Base-by-base conservation (phyloP, 805 yeast species). In the Candida manassasensis region DNA sequence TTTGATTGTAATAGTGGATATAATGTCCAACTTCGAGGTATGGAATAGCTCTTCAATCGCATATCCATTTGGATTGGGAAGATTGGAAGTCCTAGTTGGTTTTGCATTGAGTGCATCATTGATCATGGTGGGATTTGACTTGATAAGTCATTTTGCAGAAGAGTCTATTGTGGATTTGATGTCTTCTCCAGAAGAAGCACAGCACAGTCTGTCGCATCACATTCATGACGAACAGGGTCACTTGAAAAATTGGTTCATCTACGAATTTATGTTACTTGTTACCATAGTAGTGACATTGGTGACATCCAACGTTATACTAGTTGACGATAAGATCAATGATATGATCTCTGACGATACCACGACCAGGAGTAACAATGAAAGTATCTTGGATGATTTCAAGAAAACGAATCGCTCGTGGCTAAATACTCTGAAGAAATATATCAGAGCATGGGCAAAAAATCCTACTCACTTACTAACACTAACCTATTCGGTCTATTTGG, bases 61-160 rank as follows among this genome's bases (percentile, higher is more conserved):
- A 10, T 84, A 79, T 44, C 98, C 98, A 0, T 90, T 90, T 66
- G 98, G 97, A 0, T 64, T 90, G 17, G 95, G 94, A n/a, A 69
- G 98, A 39, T 70, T 85, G 11, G 96, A 90, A 52, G 94, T 90
- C 0, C 61, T 90, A 12, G 79, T 84, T 29, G 94, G 95, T 2
- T 89, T 89, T 63, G 95, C 94, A 0, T 65, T 88, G 28, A 78
- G 93, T 11, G 81, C 90, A 1, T 81, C 95, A 1, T 71, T 90
- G 41, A 67, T 89, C 16, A 90, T 89, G 74, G 94, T 90, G 41
- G 97, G 97, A 0, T 75, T 87, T 34, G 97, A 90, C 57, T 65
- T 93, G 35, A 62, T 85, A 29, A 85, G 95, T 31, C 98, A 90
- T 57, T 69, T 84, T n/a, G 48, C 85, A 12, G 97, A 90, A 57